Evolutionary conservation across 139 green algal genomes (phyloP), one percentile per base, ranked within the genome.

Genomic region (Astrephomene gubernaculifera): DNA sequence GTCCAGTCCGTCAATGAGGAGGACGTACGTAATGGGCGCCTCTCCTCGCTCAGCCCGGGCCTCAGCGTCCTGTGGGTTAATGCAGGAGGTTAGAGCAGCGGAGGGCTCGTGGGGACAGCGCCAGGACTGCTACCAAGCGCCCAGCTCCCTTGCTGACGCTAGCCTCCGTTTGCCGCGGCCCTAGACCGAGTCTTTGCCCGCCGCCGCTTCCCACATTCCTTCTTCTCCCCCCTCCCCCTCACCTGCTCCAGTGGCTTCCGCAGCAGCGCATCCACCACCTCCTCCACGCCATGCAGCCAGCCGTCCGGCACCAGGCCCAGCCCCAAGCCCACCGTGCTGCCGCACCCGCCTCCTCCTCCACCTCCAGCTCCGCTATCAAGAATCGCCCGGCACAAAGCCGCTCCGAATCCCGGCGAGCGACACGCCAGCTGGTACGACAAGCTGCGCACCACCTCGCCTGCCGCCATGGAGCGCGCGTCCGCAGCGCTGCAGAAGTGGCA

Each of bases 371-470:
- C n/a, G n/a, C n/a, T n/a, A n/a, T n/a, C n/a, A n/a, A n/a, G n/a
- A n/a, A 83, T 60, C 60, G n/a, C 27, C 60, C 39, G 60, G 8
- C 29, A 44, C 41, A 83, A 39, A 39, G 57, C 76, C n/a, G 60
- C 76, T 4, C 39, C 76, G n/a, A 83, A 63, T 2, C 41, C n/a
- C 27, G 76, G 60, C 21, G 41, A 61, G 19, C 60, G 45, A 31
- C 60, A 72, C 17, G 76, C 64, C 41, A 83, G 76, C 41, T 83
- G 76, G 76, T 83, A 83, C 29, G 76, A 19, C 41, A 83, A 4
- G 43, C 60, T 73, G 39, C 76, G 76, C 2, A 83, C 76, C n/a
- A 70, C 60, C 76, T 83, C 60, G 33, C 60, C 43, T 29, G 61
- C 41, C 41, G 39, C 76, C 29, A 83, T 41, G n/a, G 60, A 64